Percentiles rank a stretch among this genome's conserved stretches.
These are phyloP conservation scores for Cyberlindnera mississippiensis DNA, from an alignment of 805 yeast species.

Conservation along the genomic window DNA sequence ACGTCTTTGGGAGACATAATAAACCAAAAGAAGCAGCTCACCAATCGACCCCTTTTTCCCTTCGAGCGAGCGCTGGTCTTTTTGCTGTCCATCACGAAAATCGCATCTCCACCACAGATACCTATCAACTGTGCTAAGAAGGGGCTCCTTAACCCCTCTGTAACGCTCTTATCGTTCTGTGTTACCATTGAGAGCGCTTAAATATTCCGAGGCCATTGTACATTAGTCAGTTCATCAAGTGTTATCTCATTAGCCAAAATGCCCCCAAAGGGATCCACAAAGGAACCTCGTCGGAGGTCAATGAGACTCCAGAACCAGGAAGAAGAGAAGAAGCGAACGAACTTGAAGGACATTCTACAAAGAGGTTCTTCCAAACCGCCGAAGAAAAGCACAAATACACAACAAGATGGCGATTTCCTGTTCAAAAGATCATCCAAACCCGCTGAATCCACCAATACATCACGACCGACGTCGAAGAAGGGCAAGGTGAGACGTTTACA, in stretches of 20 bases:
- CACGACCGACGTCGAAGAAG: conserved; percentile 6
- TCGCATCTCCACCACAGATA: background rate
- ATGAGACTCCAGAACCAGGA: conserved; percentile 11
- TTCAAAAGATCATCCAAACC: conserved; percentile 17
- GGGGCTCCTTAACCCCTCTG: no score
- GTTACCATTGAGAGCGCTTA: no score
- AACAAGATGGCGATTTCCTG: conserved; percentile 22
- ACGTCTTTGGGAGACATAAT: no score
- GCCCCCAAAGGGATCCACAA: conserved; percentile 10
- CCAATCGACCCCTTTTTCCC: background rate
- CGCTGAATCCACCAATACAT: background rate
- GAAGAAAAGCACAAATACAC: conserved; percentile 9
- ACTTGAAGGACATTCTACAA: conserved; percentile 24
- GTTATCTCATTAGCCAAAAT: background rate
- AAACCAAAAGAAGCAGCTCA: background rate
- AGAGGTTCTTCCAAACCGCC: conserved; percentile 13
- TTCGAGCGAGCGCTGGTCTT: background rate
- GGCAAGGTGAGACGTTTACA: conserved; percentile 10
- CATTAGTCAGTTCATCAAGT: background rate
- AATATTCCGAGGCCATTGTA: no score
- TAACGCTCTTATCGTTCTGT: no score
- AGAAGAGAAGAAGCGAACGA: conserved; percentile 19
- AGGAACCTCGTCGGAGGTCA: conserved; percentile 17
- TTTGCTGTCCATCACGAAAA: background rate
- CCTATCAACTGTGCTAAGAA: no score